These are phyloP conservation scores for Magnaporthiopsis rhizophila DNA, from an alignment of 2,329 filamentous ascomycete species.

Conservation along the genomic window DNA sequence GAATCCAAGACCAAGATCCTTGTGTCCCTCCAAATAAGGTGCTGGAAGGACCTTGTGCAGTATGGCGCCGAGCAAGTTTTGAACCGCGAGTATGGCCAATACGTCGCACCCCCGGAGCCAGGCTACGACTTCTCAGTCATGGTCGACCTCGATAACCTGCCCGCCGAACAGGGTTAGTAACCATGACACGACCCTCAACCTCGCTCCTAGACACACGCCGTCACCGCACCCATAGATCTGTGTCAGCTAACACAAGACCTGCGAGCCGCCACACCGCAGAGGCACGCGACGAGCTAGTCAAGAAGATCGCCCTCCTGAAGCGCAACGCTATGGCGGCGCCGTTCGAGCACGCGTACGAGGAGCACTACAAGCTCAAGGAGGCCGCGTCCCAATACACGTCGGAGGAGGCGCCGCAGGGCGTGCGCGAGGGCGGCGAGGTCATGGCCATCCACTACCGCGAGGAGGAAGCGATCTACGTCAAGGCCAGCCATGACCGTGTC, in stretches of 20 bases:
- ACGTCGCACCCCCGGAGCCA: conserved; percentile 77
- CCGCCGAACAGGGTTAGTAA: conserved; percentile 55
- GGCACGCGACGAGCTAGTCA: conserved; percentile 76
- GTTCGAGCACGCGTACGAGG: conserved; percentile 93
- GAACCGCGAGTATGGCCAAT: conserved; percentile 87
- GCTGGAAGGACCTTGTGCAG: conserved; percentile 82
- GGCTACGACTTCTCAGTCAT: conserved; percentile 95
- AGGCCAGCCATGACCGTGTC: conserved; percentile 91
- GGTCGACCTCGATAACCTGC: conserved; percentile 82
- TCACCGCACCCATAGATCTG: background rate
- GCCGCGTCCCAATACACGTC: conserved; percentile 88
- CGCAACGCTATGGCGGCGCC: conserved; percentile 98
- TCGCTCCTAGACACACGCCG: background rate
- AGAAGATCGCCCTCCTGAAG: conserved; percentile 84
- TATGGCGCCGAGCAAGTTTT: conserved; percentile 91
- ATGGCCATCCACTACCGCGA: conserved; percentile 98
- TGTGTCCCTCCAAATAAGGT: conserved; percentile 90
- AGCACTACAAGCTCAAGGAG: conserved; percentile 78
- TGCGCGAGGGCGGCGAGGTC: conserved; percentile 81
- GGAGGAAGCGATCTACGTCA: conserved; percentile 97
- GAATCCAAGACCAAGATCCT: conserved; percentile 90
- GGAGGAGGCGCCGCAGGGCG: conserved; percentile 86
- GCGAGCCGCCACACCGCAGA: conserved; percentile 38
- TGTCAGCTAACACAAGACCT: background rate
- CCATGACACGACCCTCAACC: background rate